Conservation (phyloP, 441 rosid species). For the Gossypium trilobum region DNA sequence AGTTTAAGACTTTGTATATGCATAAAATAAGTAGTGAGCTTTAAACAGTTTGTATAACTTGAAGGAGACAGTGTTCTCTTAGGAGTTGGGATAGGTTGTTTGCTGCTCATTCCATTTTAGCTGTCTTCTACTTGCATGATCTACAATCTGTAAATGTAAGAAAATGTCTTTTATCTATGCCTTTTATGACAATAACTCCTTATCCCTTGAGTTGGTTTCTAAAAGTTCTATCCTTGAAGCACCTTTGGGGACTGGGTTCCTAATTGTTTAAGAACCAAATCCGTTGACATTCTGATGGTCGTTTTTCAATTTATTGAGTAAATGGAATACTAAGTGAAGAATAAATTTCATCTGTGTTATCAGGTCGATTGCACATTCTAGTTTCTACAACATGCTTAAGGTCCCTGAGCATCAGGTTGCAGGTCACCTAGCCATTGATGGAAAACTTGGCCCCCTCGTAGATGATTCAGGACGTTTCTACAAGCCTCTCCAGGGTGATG, state of each 20-base stretch:
- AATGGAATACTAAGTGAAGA: background rate
- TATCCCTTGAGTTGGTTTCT: background rate
- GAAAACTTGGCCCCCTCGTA: constrained; percentile 66
- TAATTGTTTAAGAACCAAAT: background rate
- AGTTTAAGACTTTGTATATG: background rate
- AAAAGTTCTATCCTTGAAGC: background rate
- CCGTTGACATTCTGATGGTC: background rate
- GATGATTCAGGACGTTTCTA: constrained; percentile 81
- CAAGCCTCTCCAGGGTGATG: constrained; percentile 74
- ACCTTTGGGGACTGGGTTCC: background rate
- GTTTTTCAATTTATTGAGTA: background rate
- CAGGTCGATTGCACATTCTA: background rate
- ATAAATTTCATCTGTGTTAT: constrained; percentile 1
- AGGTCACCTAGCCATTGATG: constrained; percentile 62
- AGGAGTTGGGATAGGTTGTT: background rate
- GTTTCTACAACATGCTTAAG: constrained; percentile 47
- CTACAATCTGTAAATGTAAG: background rate
- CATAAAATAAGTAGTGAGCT: background rate
- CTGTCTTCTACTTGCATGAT: background rate
- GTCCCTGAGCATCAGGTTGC: constrained; percentile 93
- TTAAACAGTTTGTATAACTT: background rate
- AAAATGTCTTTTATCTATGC: background rate
- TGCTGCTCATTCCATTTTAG: background rate
- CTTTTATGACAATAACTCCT: background rate
- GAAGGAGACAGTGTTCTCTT: background rate